These are phyloP conservation scores for Russula virescens DNA, from an alignment of 768 basidiomycete species.

Conservation along the genomic window DNA sequence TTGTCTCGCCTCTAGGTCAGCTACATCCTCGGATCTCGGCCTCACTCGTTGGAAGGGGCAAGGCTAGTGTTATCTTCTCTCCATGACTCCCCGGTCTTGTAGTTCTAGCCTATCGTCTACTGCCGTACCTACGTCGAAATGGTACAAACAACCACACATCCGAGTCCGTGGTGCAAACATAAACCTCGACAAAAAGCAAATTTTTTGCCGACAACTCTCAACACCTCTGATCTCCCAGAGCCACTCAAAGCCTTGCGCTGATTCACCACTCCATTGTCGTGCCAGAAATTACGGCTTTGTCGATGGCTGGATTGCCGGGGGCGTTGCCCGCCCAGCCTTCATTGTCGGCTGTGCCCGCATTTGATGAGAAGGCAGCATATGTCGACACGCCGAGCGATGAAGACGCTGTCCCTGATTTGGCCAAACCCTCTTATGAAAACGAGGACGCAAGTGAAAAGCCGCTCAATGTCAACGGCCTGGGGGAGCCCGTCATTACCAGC, in stretches of 20 bases:
- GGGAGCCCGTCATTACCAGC: conserved; percentile 29
- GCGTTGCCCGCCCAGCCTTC: background rate
- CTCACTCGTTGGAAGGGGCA: background rate
- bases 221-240: too few relatives aligned
- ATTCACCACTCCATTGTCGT: background rate
- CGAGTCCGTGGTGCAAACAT: background rate
- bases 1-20: too few relatives aligned
- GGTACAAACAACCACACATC: background rate
- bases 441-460: conserved; percentile 3
- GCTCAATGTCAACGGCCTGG: conserved; percentile 10
- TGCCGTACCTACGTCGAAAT: background rate
- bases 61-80: too few relatives aligned
- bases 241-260: background rate
- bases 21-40: background rate
- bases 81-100: background rate
- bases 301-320: background rate
- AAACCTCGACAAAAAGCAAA: background rate
- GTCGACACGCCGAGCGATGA: too few relatives aligned
- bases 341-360: background rate
- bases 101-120: background rate
- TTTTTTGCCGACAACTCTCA: background rate
- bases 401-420: background rate
- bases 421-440: background rate
- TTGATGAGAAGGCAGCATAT: conserved; percentile 15
- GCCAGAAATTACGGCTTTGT: too few relatives aligned